Base-by-base conservation (phyloP, 345 rosid genomes). In the Iberis pinnata region DNA sequence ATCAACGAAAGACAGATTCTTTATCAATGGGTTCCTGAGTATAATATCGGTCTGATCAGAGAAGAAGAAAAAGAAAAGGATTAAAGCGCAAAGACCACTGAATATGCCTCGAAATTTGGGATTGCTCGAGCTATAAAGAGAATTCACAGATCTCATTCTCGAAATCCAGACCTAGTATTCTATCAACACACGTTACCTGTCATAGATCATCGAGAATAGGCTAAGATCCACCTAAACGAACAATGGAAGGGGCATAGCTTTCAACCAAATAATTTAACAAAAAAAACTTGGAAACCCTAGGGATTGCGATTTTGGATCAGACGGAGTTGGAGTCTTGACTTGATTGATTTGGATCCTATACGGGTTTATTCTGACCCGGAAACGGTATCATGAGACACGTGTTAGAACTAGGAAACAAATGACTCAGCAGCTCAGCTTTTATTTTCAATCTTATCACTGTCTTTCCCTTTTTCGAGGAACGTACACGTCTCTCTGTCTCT, bases 41-140 rank as follows among this genome's bases (percentile, higher is more conserved):
- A n/a, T n/a, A n/a, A n/a, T n/a, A n/a, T n/a, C n/a, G n/a, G n/a
- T 63, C 42, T 32, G 73, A 45, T 52, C 26, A 19, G 70, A 70
- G 26, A 75, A 65, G 37, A 78, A 68, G 72, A 68, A 49, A 70
- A 68, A 49, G 47, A 75, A 43, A 4, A 78, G 8, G 36, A 49
- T 42, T n/a, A 68, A 0, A 51, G 70, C 60, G 47, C 71, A 78
- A 17, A 75, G 9, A 9, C 75, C 75, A 62, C 63, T 70, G 56
- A 78, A 73, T 60, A 75, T 4, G 42, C 74, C 70, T 46, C 60
- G 73, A 43, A 68, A 73, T 49, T 49, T 68, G 40, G 74, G 78
- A 64, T 48, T 58, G 46, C 57, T 75, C 4, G 60, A 49, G 25
- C 67, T 49, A n/a, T n/a, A n/a, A n/a, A n/a, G n/a, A n/a, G n/a